phyloP scores from a whole-genome alignment of 78 protist species.

The Anaeramoeba flamelloides region DNA sequence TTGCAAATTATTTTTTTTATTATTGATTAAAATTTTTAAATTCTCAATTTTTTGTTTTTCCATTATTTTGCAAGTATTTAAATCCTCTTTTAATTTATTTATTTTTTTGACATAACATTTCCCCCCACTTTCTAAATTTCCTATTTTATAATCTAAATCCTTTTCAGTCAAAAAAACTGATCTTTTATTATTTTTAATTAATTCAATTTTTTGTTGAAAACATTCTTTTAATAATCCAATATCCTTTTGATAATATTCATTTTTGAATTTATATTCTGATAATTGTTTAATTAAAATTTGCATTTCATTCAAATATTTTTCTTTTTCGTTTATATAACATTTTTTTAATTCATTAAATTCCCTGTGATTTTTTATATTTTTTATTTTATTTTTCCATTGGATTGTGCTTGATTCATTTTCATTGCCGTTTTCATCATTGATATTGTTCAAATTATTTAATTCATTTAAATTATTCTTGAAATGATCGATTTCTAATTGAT shows the following conservation, averaged over 20 bases:
- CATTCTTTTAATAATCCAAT: background rate
- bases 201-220: background rate
- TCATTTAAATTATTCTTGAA: no score
- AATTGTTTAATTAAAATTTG: background rate
- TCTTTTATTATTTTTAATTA: background rate
- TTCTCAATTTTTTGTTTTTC: background rate
- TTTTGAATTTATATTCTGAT: background rate
- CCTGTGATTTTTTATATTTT: background rate
- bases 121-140: background rate
- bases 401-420: background rate
- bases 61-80: background rate
- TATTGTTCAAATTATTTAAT: no score
- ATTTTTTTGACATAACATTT: background rate
- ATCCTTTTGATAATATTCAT: background rate
- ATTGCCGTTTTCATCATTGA: background rate
- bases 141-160: background rate
- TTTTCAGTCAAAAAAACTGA: background rate
- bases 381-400: background rate
- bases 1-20: background rate
- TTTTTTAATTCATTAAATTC: background rate
- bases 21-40: background rate
- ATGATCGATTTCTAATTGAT: no score
- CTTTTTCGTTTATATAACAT: background rate
- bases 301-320: background rate
- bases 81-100: background rate